Conservation (phyloP, 2,329 filamentous ascomycete species). For the Neofusicoccum kwambonambiense region DNA sequence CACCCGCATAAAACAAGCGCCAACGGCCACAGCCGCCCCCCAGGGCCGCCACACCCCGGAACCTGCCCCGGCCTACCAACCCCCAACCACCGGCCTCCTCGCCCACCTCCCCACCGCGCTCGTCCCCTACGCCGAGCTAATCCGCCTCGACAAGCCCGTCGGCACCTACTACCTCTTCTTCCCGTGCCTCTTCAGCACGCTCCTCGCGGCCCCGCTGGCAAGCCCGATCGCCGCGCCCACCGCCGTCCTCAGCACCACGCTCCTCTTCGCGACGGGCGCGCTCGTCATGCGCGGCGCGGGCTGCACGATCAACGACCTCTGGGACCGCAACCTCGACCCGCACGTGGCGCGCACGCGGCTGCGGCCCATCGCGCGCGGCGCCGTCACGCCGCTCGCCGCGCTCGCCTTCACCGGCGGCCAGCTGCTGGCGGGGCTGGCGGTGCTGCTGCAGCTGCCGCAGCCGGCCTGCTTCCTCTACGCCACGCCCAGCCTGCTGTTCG, state of each 20-base stretch:
- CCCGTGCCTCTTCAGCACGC: conserved; percentile 79
- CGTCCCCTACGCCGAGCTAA: conserved; percentile 79
- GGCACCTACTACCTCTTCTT: conserved; percentile 85
- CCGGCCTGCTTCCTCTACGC: conserved; percentile 72
- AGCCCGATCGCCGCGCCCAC: conserved; percentile 59
- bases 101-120: conserved; percentile 66
- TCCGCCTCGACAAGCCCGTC: conserved; percentile 76
- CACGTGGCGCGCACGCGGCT: conserved; percentile 73
- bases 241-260: conserved; percentile 62
- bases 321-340: conserved; percentile 84
- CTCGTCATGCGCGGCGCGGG: conserved; percentile 85
- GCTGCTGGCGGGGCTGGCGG: conserved; percentile 68
- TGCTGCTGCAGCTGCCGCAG: conserved; percentile 72
- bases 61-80: conserved; percentile 50
- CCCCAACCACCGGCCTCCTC: conserved; percentile 70
- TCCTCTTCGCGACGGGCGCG: conserved; percentile 72
- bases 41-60: neutral
- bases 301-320: conserved; percentile 87
- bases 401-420: conserved; percentile 73
- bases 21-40: neutral
- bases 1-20: neutral
- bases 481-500: conserved; percentile 70
- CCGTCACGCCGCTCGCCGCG: conserved; percentile 69
- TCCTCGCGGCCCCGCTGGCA: conserved; percentile 72
- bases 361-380: conserved; percentile 77